phyloP scores from a whole-genome alignment of 73 alveolate species.

The Paramecium octaurelia region DNA sequence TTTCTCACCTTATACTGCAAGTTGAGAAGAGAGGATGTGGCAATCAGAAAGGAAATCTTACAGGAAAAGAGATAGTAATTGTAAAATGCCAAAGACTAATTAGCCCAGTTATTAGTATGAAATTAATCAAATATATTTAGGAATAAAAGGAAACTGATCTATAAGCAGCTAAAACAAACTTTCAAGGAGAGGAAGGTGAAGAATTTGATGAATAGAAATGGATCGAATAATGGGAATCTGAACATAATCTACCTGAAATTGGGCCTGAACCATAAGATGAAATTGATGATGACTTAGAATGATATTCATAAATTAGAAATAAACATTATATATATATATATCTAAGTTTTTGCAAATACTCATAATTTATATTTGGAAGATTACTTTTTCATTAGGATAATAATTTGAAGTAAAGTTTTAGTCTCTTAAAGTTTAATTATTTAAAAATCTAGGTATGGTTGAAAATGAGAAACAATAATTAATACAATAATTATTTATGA shows the following conservation, averaged over 20 bases:
- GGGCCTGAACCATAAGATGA: conserved; percentile 38
- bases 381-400: too few species aligned
- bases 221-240: conserved; percentile 24
- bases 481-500: neutral
- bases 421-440: too few species aligned
- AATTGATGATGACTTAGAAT: conserved; percentile 28
- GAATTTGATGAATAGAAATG: conserved; percentile 1
- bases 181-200: conserved; percentile 39
- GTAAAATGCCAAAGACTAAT: neutral
- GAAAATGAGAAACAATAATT: too few species aligned
- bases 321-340: neutral
- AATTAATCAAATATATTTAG: neutral
- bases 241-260: neutral
- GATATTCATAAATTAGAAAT: neutral
- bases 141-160: conserved; percentile 18
- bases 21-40: conserved; percentile 37
- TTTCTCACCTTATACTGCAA: neutral
- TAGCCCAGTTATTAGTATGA: neutral
- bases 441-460: too few species aligned
- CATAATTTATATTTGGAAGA: too few species aligned
- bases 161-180: neutral
- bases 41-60: neutral
- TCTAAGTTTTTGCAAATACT: neutral
- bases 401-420: too few species aligned
- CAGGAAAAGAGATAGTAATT: neutral